Base-by-base conservation (phyloP, 1,284 basidiomycete genomes). In the Ustilago trichophora region DNA sequence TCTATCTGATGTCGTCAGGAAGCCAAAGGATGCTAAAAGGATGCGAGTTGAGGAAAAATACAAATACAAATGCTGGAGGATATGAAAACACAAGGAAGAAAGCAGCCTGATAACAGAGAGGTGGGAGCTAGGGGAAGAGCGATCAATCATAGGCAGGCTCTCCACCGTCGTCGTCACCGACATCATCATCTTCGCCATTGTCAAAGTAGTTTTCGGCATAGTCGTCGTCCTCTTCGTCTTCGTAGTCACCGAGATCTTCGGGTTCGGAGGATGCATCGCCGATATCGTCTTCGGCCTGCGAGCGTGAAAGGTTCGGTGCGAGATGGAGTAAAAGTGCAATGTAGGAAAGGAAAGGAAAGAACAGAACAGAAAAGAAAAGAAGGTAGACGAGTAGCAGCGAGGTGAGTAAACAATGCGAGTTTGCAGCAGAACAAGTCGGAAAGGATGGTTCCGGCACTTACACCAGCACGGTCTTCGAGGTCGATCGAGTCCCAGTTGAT, bases 131-230 rank as follows among this genome's bases (percentile, higher is more conserved):
- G 29, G 19, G 2, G 22, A 10, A n/a, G 21, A 42, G 25, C 22
- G 34, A 47, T 37, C 64, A 80, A 25, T 80, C 76, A 48, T 73
- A 78, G 12, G 63, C 72, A 9, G 69, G 66, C 32, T 78, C 77
- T 26, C 67, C 74, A 22, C 67, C 72, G 24, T 72, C 76, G 18
- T 69, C 73, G 22, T 70, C 77, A 10, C 68, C 73, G 8, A 62
- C 53, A 9, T 75, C 78, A 33, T 76, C 77, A 26, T 76, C 78
- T 53, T 80, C 78, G 27, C 78, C 78, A 29, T 80, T 80, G 57
- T 80, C 78, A 43, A 80, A 80, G 76, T 80, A 80, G 50, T 79
- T 76, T 29, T 77, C 69, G 6, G 62, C 76, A 44, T 80, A 80
- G 43, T 78, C 78, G 56, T 80, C 78, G 31, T 80, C 78, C 25